Evolutionary conservation across 2,329 filamentous ascomycete genomes (phyloP).

Genomic region (Aspergillus costaricaensis): DNA sequence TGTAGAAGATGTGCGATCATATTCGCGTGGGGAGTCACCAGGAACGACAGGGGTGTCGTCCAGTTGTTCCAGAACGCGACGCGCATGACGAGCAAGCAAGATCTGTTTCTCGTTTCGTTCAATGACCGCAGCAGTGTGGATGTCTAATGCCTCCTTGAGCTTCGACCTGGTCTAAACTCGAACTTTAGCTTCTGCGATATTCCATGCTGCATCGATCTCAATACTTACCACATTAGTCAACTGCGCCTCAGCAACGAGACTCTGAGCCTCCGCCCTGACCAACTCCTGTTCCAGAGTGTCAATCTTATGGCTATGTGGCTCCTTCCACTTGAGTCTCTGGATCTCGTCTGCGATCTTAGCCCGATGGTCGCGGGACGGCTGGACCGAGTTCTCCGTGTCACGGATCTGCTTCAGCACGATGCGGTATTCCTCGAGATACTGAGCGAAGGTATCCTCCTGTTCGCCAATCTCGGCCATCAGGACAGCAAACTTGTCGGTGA

Average conservation of each 20-base stretch:
- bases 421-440: slow-evolving; percentile 83
- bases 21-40: slow-evolving; percentile 73
- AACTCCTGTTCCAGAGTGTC: slow-evolving; percentile 93
- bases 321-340: slow-evolving; percentile 85
- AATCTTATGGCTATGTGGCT: slow-evolving; percentile 79
- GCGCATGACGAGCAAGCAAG: slow-evolving; percentile 87
- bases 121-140: slow-evolving; percentile 86
- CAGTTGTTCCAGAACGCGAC: slow-evolving; percentile 78
- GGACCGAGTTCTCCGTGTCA: slow-evolving; percentile 93
- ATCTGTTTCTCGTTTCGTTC: slow-evolving; percentile 97
- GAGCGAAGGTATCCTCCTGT: slow-evolving; percentile 86
- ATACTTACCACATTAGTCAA: slow-evolving; percentile 82
- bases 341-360: slow-evolving; percentile 91
- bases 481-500: slow-evolving; percentile 94
- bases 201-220: not conserved
- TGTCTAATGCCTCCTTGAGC: slow-evolving; percentile 89
- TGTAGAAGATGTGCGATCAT: slow-evolving; percentile 66
- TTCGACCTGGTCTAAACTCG: slow-evolving; percentile 75
- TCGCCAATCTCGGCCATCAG: slow-evolving; percentile 89
- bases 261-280: slow-evolving; percentile 92
- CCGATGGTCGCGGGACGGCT: slow-evolving; percentile 86
- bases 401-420: slow-evolving; percentile 84
- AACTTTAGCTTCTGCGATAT: not conserved
- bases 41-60: slow-evolving; percentile 90
- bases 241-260: slow-evolving; percentile 92